Conservation (phyloP, 768 basidiomycete species). For the Mycena amicta region DNA sequence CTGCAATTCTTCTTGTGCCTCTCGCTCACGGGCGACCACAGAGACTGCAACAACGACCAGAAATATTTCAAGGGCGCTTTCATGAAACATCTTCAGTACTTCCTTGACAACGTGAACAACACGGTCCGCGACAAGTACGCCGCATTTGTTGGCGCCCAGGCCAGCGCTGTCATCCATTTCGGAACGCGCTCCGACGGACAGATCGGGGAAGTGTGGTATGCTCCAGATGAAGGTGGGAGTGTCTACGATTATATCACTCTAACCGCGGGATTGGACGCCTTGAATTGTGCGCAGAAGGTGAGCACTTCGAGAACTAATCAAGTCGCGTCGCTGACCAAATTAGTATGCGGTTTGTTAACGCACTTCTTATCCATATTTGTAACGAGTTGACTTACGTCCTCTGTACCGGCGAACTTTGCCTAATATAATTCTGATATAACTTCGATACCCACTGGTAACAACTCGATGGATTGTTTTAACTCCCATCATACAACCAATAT, state of each 20-base stretch:
- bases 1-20: background rate
- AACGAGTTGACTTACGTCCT: too few relatives aligned
- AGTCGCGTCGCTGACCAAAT: background rate
- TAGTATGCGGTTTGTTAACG: conserved; percentile 7
- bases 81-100: conserved; percentile 12
- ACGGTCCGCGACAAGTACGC: conserved; percentile 8
- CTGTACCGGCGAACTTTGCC: too few relatives aligned
- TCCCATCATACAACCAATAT: too few relatives aligned
- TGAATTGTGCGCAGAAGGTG: conserved; percentile 13
- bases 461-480: too few relatives aligned
- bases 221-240: conserved; percentile 4
- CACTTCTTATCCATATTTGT: too few relatives aligned
- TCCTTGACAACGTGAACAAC: conserved; percentile 7
- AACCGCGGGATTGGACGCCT: conserved; percentile 8
- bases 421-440: too few relatives aligned
- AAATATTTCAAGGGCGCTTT: conserved; percentile 7
- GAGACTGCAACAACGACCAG: background rate
- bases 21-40: background rate
- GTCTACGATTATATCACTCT: conserved; percentile 4
- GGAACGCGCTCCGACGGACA: conserved; percentile 2
- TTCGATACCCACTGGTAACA: too few relatives aligned
- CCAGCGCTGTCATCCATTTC: conserved; percentile 5
- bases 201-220: conserved; percentile 8
- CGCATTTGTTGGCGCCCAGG: conserved; percentile 5
- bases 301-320: background rate